Evolutionary conservation across 2,329 filamentous ascomycete genomes (phyloP).

Genomic region (Beauveria medogensis): DNA sequence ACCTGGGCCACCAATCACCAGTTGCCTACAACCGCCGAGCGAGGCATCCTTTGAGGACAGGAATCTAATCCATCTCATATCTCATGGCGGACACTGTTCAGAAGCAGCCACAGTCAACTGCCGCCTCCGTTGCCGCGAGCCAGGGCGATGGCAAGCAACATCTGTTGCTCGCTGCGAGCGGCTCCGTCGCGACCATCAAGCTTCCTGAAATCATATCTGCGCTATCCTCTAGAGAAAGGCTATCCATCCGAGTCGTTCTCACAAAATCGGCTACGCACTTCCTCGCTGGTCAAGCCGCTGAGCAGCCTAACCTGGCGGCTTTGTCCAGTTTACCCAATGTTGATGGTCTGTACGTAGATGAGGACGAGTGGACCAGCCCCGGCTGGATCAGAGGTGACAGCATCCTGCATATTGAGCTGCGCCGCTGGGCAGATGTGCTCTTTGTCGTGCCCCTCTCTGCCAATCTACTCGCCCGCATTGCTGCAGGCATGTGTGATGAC

Average conservation of each 20-base stretch:
- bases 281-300: conserved; percentile 63
- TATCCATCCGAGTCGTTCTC: conserved; percentile 81
- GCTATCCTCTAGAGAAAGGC: conserved; percentile 40
- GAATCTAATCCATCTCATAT: not conserved
- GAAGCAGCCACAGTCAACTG: conserved; percentile 7
- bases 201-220: conserved; percentile 56
- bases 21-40: not conserved
- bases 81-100: not conserved
- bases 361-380: conserved; percentile 67
- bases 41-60: not conserved
- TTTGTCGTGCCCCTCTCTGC: conserved; percentile 75
- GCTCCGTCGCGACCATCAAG: conserved; percentile 82
- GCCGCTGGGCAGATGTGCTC: conserved; percentile 70
- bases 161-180: conserved; percentile 32
- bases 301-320: conserved; percentile 62
- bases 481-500: conserved; percentile 68
- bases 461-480: conserved; percentile 80
- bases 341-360: conserved; percentile 72
- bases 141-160: conserved; percentile 33
- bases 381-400: conserved; percentile 71
- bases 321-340: conserved; percentile 60
- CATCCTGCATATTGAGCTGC: conserved; percentile 85
- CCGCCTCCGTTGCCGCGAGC: conserved; percentile 25
- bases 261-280: conserved; percentile 69
- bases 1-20: not conserved